Evolutionary conservation across 306 rosid species (phyloP).

Genomic region (Quillaja saponaria): DNA sequence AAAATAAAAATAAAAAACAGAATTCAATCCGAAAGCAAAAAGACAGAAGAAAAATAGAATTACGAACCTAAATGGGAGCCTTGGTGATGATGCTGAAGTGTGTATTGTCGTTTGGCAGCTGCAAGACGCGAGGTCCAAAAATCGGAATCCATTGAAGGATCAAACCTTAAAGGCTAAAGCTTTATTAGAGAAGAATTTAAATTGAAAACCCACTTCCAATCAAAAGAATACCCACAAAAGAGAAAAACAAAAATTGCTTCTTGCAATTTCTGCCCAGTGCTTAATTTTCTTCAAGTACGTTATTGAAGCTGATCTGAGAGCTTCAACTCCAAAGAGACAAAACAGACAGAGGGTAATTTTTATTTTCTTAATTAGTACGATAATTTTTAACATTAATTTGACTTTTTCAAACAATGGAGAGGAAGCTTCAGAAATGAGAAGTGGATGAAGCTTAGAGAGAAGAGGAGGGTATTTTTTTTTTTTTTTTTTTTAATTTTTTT

Average conservation of each 20-base stretch:
- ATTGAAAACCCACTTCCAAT: conserved; percentile 15
- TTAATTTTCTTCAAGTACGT: neutral
- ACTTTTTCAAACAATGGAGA: conserved; percentile 36
- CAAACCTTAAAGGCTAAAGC: conserved; percentile 23
- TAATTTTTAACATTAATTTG: conserved; percentile 27
- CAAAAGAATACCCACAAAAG: neutral
- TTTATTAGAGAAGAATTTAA: neutral
- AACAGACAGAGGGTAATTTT: neutral
- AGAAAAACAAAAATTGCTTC: neutral
- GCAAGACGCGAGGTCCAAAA: conserved; percentile 95
- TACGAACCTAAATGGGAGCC: conserved; percentile 68
- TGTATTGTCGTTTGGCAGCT: conserved; percentile 88
- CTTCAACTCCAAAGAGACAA: conserved; percentile 15
- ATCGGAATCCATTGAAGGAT: conserved; percentile 83
- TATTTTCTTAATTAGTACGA: neutral
- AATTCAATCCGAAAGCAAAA: neutral
- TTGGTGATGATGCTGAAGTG: conserved; percentile 70
- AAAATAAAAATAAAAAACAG: neutral
- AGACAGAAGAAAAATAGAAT: neutral
- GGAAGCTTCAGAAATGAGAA: conserved; percentile 35
- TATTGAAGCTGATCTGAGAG: conserved; percentile 23
- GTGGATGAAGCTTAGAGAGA: conserved; percentile 14
- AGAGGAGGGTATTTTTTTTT: neutral
- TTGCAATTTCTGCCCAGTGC: too few species aligned
- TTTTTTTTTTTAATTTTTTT: neutral